These are phyloP conservation scores for Dianthus caryophyllus DNA, from an alignment of 148 eudicot genomes.

Conservation along the genomic window DNA sequence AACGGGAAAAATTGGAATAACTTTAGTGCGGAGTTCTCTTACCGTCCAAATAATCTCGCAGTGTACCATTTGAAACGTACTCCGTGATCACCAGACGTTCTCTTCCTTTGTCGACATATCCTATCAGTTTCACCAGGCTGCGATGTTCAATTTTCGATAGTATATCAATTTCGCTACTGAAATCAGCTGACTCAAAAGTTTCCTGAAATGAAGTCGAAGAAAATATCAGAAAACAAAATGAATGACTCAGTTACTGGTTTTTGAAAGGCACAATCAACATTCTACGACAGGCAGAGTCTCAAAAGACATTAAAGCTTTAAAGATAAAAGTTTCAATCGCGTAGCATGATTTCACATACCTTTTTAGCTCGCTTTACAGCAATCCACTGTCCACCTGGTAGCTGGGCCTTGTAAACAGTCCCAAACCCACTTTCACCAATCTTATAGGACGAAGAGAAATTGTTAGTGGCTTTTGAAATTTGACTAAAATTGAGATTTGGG, in stretches of 20 bases:
- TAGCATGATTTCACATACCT: constrained; percentile 37
- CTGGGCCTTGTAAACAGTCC: constrained; percentile 79
- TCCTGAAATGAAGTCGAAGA: constrained; percentile 41
- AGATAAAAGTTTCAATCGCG: neutral
- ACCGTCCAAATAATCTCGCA: constrained; percentile 97
- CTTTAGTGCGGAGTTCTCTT: constrained; percentile 24
- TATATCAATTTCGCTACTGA: constrained; percentile 82
- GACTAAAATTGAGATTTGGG: constrained; percentile 57
- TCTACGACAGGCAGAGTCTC: no score
- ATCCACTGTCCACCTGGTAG: constrained; percentile 74
- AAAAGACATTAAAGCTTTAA: no score
- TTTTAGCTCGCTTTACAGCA: constrained; percentile 92
- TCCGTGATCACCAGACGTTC: constrained; percentile 86
- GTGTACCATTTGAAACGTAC: constrained; percentile 86
- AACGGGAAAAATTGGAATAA: neutral
- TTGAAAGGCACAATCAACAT: neutral
- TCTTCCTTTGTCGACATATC: constrained; percentile 78
- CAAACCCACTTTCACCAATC: constrained; percentile 97
- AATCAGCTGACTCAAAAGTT: constrained; percentile 64
- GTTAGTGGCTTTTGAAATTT: constrained; percentile 62
- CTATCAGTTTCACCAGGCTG: constrained; percentile 78
- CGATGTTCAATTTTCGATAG: constrained; percentile 90
- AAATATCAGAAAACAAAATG: neutral
- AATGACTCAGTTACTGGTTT: neutral
- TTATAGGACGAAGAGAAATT: constrained; percentile 59